Percentiles rank a stretch among this genome's conserved stretches.
These are phyloP conservation scores for Tephrocybe rancida DNA, from an alignment of 768 basidiomycete genomes.

Conservation along the genomic window DNA sequence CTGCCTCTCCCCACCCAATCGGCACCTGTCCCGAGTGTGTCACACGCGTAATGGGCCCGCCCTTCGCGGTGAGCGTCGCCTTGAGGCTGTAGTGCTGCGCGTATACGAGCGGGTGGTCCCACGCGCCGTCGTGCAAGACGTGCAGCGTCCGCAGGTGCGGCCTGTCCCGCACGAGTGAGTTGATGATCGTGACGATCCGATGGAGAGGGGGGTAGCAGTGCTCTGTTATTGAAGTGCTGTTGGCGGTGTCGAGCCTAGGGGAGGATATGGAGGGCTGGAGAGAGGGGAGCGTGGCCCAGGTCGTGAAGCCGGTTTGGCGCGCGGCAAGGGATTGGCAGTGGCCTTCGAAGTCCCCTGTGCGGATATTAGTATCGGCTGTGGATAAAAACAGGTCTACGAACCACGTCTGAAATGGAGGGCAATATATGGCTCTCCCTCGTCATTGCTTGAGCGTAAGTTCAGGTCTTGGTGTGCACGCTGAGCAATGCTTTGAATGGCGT, in stretches of 20 bases:
- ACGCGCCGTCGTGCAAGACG: slow-evolving; percentile 48
- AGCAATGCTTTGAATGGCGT: slow-evolving; percentile 32
- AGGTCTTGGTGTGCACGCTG: slow-evolving; percentile 35
- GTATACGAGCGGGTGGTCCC: slow-evolving; percentile 48
- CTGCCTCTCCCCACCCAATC: slow-evolving; percentile 38
- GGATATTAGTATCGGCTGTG: background rate
- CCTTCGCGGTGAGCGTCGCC: slow-evolving; percentile 24
- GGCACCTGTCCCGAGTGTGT: slow-evolving; percentile 43
- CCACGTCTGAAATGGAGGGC: slow-evolving; percentile 51
- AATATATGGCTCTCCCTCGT: slow-evolving; percentile 40
- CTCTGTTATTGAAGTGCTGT: slow-evolving; percentile 38
- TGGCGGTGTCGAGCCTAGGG: slow-evolving; percentile 36
- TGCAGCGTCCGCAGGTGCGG: slow-evolving; percentile 42
- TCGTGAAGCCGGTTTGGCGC: slow-evolving; percentile 41
- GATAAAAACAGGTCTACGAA: slow-evolving; percentile 7
- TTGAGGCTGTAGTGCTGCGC: slow-evolving; percentile 42
- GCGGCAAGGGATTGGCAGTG: slow-evolving; percentile 41
- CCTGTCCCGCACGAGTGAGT: slow-evolving; percentile 31
- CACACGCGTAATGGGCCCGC: slow-evolving; percentile 42
- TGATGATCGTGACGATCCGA: slow-evolving; percentile 43
- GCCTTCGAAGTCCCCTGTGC: slow-evolving; percentile 41
- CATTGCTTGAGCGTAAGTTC: slow-evolving; percentile 27
- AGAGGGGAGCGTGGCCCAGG: slow-evolving; percentile 48
- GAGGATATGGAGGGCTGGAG: slow-evolving; percentile 31
- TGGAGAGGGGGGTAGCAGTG: slow-evolving; percentile 46